Percentiles rank a stretch among this genome's conserved stretches.
Evolutionary conservation across 129 eudicot species (phyloP).

Genomic region (Flaveria trinervia): DNA sequence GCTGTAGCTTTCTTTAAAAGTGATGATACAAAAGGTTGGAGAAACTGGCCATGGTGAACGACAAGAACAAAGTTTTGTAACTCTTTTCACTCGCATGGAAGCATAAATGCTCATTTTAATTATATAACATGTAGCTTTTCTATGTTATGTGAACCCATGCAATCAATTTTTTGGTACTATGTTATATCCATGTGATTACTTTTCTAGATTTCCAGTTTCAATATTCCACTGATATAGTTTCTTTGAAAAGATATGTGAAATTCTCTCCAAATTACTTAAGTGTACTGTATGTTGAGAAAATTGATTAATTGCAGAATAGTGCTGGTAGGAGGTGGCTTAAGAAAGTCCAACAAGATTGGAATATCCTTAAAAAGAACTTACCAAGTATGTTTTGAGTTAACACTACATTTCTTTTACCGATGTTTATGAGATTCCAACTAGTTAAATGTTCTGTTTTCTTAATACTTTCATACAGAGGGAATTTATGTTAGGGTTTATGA

Average conservation of each 20-base stretch:
- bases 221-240: not conserved
- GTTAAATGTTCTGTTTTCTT: constrained; percentile 7
- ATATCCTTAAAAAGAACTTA: constrained; percentile 83
- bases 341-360: constrained; percentile 97
- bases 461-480: constrained; percentile 54
- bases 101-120: not conserved
- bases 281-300: not conserved
- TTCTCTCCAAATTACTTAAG: not conserved
- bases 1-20: not conserved
- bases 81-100: not conserved
- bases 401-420: not conserved
- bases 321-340: constrained; percentile 91
- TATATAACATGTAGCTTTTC: not conserved
- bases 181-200: not conserved
- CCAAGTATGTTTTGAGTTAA: constrained; percentile 57
- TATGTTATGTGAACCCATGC: not conserved
- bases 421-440: constrained; percentile 1
- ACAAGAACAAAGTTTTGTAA: not conserved
- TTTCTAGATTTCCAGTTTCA: not conserved
- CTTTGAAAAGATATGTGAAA: not conserved
- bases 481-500: constrained; percentile 91
- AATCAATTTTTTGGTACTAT: not conserved
- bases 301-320: constrained; percentile 46
- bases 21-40: not conserved
- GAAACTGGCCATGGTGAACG: not conserved